Evolutionary conservation across 2,329 filamentous ascomycete genomes (phyloP), one percentile per base, ranked within the genome.

Genomic region (Epichloe gansuensis): DNA sequence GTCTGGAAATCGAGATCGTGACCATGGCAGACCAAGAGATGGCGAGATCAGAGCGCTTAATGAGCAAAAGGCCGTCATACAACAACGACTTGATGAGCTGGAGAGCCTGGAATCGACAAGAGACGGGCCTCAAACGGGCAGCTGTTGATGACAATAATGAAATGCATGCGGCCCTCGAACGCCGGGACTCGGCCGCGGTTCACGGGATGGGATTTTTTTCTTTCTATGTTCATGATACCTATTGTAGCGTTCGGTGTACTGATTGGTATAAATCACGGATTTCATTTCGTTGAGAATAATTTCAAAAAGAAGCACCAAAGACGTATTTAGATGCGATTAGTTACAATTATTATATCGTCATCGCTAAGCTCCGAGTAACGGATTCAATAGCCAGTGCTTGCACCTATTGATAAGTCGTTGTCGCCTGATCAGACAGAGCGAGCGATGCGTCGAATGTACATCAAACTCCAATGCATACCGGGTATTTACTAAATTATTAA

Each of bases 51-150:
- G 57, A 49, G 60, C 54, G 4, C 57, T 69, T 17, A 59, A 60
- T 21, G 63, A 61, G n/a, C 66, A 68, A 34, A 68, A 68, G 49
- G 64, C 59, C 11, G 60, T 59, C 13, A 67, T 69, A 25, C 63
- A 67, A 51, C 63, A 63, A 17, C 66, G 66, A 15, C 62, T 68
- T 17, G 61, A 68, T 42, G 61, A 68, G 57, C 52, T 69, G 49
- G 62, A 67, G 52, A 52, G 47, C 21, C 23, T 23, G 5, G 42
- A 52, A 35, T 43, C 21, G n/a, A 23, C 39, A 25, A 36, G 35
- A 52, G 21, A 43, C 12, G 35, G n/a, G 36, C 21, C 42, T 39
- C 27, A 38, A 31, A n/a, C 3, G 23, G 31, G 21, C 38, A 47
- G 21, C 15, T 41, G 25, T 43, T 6, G n/a, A 31, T 23, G 45